phyloP scores from a whole-genome alignment of 2,329 filamentous ascomycete genomes.

The Juglanconis sp. region DNA sequence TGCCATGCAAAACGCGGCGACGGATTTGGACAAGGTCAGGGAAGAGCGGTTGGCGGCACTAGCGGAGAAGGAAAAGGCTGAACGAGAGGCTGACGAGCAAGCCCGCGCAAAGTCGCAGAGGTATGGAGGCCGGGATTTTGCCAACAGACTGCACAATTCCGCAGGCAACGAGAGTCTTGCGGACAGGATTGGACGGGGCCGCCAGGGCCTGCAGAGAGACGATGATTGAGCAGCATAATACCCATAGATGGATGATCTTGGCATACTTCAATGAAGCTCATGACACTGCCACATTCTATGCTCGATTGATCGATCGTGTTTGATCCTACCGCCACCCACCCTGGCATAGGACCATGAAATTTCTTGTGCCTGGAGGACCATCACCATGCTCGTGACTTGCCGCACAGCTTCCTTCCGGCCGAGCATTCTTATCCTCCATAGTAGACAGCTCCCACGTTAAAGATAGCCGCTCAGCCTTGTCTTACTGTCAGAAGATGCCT shows the following conservation, averaged over 20 bases:
- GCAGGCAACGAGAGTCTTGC: conserved; percentile 50
- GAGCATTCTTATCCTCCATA: too few relatives aligned
- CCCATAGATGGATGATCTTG: background rate
- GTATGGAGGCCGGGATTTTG: conserved; percentile 62
- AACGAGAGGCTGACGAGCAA: conserved; percentile 64
- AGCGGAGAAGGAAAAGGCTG: conserved; percentile 60
- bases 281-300: too few relatives aligned
- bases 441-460: too few relatives aligned
- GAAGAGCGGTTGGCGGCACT: conserved; percentile 64
- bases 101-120: conserved; percentile 57
- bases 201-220: conserved; percentile 44
- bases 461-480: too few relatives aligned
- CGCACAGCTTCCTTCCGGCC: too few relatives aligned
- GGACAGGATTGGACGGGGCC: conserved; percentile 48
- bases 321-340: too few relatives aligned
- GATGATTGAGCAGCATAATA: conserved; percentile 32
- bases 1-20: conserved; percentile 70
- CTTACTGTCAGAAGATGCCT: too few relatives aligned
- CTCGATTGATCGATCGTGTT: too few relatives aligned
- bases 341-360: too few relatives aligned
- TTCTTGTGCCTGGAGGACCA: too few relatives aligned
- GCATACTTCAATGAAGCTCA: background rate
- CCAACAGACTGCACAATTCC: conserved; percentile 60
- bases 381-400: too few relatives aligned
- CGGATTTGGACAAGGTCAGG: conserved; percentile 67